Evolutionary conservation across 2,329 filamentous ascomycete genomes (phyloP).

Genomic region (Hymenoscyphus fructigenus): DNA sequence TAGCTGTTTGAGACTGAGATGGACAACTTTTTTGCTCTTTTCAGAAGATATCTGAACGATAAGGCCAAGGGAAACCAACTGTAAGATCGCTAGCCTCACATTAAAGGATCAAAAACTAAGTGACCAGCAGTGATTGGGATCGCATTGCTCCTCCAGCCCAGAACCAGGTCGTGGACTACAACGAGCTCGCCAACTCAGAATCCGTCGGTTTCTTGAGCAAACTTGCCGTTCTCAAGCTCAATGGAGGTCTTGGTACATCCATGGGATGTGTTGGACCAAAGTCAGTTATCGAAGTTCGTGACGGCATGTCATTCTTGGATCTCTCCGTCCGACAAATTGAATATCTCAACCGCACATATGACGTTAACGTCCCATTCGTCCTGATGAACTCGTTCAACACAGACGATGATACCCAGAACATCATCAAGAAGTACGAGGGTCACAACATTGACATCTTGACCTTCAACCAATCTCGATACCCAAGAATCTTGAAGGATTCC

Average conservation of each 20-base stretch:
- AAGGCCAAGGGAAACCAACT: constrained; percentile 96
- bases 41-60: constrained; percentile 97
- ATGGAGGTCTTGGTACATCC: constrained; percentile 97
- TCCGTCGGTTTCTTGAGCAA: constrained; percentile 95
- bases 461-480: constrained; percentile 99
- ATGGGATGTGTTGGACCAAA: constrained; percentile 99
- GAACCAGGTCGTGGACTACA: constrained; percentile 93
- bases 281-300: constrained; percentile 98
- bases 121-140: constrained; percentile 75
- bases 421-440: constrained; percentile 99
- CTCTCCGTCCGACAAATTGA: constrained; percentile 98
- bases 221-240: constrained; percentile 97
- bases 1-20: constrained; percentile 97
- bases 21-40: constrained; percentile 99
- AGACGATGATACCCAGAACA: constrained; percentile 93
- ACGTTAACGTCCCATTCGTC: constrained; percentile 95
- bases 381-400: constrained; percentile 99
- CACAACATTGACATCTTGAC: constrained; percentile 99
- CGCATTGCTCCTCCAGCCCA: constrained; percentile 91
- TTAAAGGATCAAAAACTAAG: constrained; percentile 5
- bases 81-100: constrained; percentile 44
- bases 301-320: constrained; percentile 99
- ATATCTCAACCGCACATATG: constrained; percentile 97
- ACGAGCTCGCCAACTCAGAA: constrained; percentile 82
- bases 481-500: constrained; percentile 97